These are phyloP conservation scores for Lentinula edodes DNA, from an alignment of 768 basidiomycete genomes.

Conservation along the genomic window DNA sequence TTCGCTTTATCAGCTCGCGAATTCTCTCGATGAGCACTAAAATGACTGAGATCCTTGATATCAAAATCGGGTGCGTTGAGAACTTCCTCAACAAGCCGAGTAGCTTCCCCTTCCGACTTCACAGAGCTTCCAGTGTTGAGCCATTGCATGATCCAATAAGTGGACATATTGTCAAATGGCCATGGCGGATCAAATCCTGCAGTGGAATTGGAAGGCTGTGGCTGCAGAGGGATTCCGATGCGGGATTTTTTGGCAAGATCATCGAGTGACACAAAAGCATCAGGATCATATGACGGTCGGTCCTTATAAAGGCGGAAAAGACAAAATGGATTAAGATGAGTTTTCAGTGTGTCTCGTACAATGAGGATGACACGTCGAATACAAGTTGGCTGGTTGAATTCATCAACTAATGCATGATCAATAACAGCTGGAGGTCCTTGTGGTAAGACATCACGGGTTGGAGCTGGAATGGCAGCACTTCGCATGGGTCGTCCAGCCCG, in stretches of 20 bases:
- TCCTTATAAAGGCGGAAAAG: constrained; percentile 16
- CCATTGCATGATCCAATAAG: constrained; percentile 20
- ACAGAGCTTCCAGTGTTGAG: constrained; percentile 13
- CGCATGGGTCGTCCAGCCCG: too few relatives aligned
- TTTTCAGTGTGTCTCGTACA: constrained; percentile 14
- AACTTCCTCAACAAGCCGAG: constrained; percentile 15
- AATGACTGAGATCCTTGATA: constrained; percentile 13
- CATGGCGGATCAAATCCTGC: too few relatives aligned
- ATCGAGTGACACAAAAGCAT: constrained; percentile 7
- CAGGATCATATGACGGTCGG: constrained; percentile 21
- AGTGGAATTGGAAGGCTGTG: too few relatives aligned
- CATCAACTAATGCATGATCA: background rate
- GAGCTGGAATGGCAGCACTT: constrained; percentile 9
- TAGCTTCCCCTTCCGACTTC: constrained; percentile 13
- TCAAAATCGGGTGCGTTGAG: constrained; percentile 14
- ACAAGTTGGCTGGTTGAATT: background rate
- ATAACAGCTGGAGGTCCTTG: too few relatives aligned
- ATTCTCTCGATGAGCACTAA: constrained; percentile 15
- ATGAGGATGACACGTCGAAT: constrained; percentile 10
- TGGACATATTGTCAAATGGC: constrained; percentile 15
- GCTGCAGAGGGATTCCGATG: too few relatives aligned
- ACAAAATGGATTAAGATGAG: constrained; percentile 16
- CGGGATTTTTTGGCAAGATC: constrained; percentile 2
- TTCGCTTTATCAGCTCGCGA: constrained; percentile 8
- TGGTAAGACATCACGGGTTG: too few relatives aligned